A percentile compares a stretch with the other conserved stretches of the same genome.
phyloP scores from a whole-genome alignment of 2,329 filamentous ascomycete genomes.

The Botrytis deweyae region DNA sequence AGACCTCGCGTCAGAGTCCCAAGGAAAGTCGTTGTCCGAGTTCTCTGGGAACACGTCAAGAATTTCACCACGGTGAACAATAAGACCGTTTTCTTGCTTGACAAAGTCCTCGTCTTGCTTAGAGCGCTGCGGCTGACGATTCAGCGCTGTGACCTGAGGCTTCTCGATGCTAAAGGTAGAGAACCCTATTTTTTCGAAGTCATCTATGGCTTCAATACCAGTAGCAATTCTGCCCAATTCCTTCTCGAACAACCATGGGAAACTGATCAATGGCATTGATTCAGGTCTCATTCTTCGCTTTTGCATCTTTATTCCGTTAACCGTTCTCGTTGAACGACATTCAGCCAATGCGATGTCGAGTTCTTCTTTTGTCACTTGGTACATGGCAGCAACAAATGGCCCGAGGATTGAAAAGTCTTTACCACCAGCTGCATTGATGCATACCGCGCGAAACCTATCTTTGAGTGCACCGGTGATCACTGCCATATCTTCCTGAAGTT shows the following conservation, averaged over 20 bases:
- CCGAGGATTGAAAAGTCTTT: slow-evolving; percentile 58
- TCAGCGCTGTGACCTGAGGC: slow-evolving; percentile 10
- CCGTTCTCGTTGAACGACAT: slow-evolving; percentile 42
- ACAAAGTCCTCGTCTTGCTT: slow-evolving; percentile 34
- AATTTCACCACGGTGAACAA: slow-evolving; percentile 39
- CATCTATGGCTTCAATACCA: slow-evolving; percentile 33
- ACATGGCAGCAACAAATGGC: slow-evolving; percentile 83
- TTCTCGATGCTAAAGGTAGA: slow-evolving; percentile 25
- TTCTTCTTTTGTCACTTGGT: slow-evolving; percentile 74
- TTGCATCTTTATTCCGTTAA: slow-evolving; percentile 43
- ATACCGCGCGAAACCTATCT: slow-evolving; percentile 65
- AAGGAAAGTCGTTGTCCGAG: background rate
- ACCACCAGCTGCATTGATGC: slow-evolving; percentile 63
- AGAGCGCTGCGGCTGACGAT: slow-evolving; percentile 10
- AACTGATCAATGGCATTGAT: slow-evolving; percentile 80
- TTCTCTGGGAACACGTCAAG: slow-evolving; percentile 36
- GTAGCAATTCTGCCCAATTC: slow-evolving; percentile 70
- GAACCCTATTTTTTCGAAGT: slow-evolving; percentile 31
- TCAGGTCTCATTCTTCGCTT: slow-evolving; percentile 44
- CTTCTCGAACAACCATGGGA: slow-evolving; percentile 85
- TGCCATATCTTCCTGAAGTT: slow-evolving; percentile 80
- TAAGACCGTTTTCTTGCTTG: slow-evolving; percentile 34
- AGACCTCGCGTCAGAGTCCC: background rate
- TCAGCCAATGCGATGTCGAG: slow-evolving; percentile 58
- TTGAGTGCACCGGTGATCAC: slow-evolving; percentile 65